A percentile compares a stretch with the other conserved stretches of the same genome.
phyloP scores from a whole-genome alignment of 2,329 filamentous ascomycete genomes.

The Beauveria medogensis region DNA sequence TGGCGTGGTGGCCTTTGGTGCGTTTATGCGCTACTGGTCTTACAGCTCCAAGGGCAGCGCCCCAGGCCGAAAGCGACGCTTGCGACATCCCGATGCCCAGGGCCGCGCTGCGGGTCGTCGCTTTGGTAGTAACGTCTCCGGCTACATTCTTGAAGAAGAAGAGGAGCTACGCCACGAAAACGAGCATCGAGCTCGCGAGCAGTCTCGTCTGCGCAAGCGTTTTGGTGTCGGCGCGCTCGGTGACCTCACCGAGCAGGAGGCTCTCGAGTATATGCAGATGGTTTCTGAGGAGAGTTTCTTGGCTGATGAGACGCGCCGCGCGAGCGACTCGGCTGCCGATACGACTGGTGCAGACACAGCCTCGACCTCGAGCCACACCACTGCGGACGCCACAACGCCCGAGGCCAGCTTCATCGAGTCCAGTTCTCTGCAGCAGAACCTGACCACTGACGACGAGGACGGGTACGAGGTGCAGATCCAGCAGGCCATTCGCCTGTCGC shows the following conservation, averaged over 20 bases:
- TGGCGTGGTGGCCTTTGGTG: slow-evolving; percentile 80
- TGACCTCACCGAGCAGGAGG: slow-evolving; percentile 58
- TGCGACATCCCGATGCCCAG: slow-evolving; percentile 57
- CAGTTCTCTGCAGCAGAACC: slow-evolving; percentile 23
- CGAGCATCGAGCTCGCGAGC: slow-evolving; percentile 56
- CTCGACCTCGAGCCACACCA: slow-evolving; percentile 34
- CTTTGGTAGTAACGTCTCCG: slow-evolving; percentile 61
- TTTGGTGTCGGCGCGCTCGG: slow-evolving; percentile 72
- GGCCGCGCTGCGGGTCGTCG: slow-evolving; percentile 42
- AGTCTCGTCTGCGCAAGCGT: slow-evolving; percentile 62
- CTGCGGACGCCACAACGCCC: slow-evolving; percentile 43
- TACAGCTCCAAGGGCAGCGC: slow-evolving; percentile 79
- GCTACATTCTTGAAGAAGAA: slow-evolving; percentile 81
- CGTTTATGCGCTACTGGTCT: slow-evolving; percentile 84
- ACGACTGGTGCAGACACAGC: slow-evolving; percentile 32
- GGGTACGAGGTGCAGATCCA: slow-evolving; percentile 56
- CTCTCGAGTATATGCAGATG: slow-evolving; percentile 57
- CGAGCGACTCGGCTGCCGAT: slow-evolving; percentile 44
- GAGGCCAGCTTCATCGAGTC: slow-evolving; percentile 43
- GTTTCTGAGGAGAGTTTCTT: slow-evolving; percentile 48
- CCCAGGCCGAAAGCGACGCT: slow-evolving; percentile 68
- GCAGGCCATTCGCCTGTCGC: slow-evolving; percentile 52
- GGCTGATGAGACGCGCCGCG: slow-evolving; percentile 47
- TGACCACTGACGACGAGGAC: slow-evolving; percentile 31
- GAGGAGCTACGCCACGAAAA: slow-evolving; percentile 71